phyloP scores from a whole-genome alignment of 805 yeast genomes.

The Kazachstania viticola region DNA sequence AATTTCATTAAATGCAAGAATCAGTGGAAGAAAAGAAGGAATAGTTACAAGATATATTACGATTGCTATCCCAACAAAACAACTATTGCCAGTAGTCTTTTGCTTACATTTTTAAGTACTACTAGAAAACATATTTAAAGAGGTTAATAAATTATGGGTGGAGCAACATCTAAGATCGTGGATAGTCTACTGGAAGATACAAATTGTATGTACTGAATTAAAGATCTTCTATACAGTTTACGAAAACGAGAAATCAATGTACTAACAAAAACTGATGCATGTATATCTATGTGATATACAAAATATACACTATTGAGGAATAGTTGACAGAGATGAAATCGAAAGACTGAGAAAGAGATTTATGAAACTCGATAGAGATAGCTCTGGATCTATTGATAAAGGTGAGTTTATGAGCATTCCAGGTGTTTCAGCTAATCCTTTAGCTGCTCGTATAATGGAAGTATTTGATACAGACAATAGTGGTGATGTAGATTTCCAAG shows the following conservation, averaged over 20 bases:
- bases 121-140: too few relatives aligned
- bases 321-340: conserved; percentile 83
- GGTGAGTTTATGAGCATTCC: conserved; percentile 88
- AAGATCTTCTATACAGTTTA: conserved; percentile 19
- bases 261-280: not conserved
- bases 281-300: conserved; percentile 1
- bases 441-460: conserved; percentile 82
- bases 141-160: too few relatives aligned
- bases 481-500: conserved; percentile 92
- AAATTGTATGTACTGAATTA: too few relatives aligned
- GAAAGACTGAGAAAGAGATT: conserved; percentile 85
- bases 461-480: conserved; percentile 88
- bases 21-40: too few relatives aligned
- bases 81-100: too few relatives aligned
- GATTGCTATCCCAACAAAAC: too few relatives aligned
- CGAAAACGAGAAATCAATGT: not conserved
- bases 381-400: conserved; percentile 83
- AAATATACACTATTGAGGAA: conserved; percentile 26
- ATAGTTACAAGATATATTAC: too few relatives aligned
- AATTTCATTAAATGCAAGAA: too few relatives aligned
- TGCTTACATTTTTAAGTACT: too few relatives aligned
- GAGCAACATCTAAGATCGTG: conserved; percentile 45
- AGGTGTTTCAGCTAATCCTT: conserved; percentile 81
- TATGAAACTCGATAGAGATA: conserved; percentile 89
- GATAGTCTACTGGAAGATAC: conserved; percentile 74